A percentile compares a stretch with the other conserved stretches of the same genome.
Evolutionary conservation across 176 grass and related monocot species (phyloP).

Genomic region (Alopecurus myosuroides): DNA sequence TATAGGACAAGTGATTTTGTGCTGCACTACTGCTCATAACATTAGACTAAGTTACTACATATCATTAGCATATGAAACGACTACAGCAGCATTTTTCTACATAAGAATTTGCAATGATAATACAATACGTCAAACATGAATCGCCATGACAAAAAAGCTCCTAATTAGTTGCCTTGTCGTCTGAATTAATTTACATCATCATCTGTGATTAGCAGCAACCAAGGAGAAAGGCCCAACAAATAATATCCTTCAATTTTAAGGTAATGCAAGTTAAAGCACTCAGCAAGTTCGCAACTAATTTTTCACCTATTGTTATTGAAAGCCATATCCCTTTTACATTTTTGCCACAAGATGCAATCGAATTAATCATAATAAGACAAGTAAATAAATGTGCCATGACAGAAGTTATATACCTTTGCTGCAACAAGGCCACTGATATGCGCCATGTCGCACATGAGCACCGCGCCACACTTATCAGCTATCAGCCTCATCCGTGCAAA

Average conservation of each 20-base stretch:
- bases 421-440: constrained; percentile 94
- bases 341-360: neutral
- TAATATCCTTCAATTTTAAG: neutral
- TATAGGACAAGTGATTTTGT: neutral
- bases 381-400: neutral
- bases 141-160: neutral
- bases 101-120: neutral
- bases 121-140: neutral
- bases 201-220: neutral
- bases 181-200: neutral
- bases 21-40: neutral
- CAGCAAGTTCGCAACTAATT: neutral
- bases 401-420: constrained; percentile 63
- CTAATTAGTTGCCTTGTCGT: neutral
- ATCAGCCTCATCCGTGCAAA: constrained; percentile 74
- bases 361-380: neutral
- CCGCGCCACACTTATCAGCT: constrained; percentile 76
- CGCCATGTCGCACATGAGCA: constrained; percentile 98
- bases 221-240: neutral
- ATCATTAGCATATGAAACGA: neutral
- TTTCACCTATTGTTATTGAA: neutral
- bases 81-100: neutral
- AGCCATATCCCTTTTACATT: neutral
- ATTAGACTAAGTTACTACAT: neutral
- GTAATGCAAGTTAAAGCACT: neutral